Conservation (phyloP, 495 filamentous ascomycete genomes). For the Penicillium desertorum region DNA sequence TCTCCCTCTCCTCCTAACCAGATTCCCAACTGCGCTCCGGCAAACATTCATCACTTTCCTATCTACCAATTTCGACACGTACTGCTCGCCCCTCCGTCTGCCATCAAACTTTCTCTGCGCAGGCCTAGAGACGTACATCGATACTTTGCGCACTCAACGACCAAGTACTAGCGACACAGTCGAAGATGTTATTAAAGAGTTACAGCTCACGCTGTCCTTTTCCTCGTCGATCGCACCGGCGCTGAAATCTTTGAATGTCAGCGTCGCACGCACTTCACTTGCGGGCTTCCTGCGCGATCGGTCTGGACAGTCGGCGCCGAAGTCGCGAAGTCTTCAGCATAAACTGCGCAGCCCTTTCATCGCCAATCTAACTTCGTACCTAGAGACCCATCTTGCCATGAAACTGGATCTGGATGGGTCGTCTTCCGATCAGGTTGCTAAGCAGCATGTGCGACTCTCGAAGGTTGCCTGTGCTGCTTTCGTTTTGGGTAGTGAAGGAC, state of each 20-base stretch:
- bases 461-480: constrained; percentile 56
- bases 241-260: constrained; percentile 50
- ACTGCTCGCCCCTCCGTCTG: constrained; percentile 43
- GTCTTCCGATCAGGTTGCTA: constrained; percentile 14
- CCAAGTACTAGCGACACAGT: constrained; percentile 14
- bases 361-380: constrained; percentile 42
- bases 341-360: constrained; percentile 38
- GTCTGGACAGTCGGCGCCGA: constrained; percentile 2
- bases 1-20: constrained; percentile 54
- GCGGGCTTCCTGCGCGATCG: constrained; percentile 24
- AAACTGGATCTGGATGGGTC: constrained; percentile 40
- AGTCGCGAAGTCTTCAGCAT: constrained; percentile 12
- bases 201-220: constrained; percentile 45
- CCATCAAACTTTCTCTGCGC: constrained; percentile 41
- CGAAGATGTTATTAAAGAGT: constrained; percentile 39
- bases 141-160: constrained; percentile 11
- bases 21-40: constrained; percentile 51
- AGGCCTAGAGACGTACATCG: constrained; percentile 33
- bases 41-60: constrained; percentile 52
- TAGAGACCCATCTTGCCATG: constrained; percentile 51
- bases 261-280: constrained; percentile 40
- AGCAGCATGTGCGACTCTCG: constrained; percentile 45
- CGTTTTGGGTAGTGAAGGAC: constrained; percentile 52
- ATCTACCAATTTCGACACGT: constrained; percentile 52
- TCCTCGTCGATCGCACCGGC: constrained; percentile 38